Conservation (phyloP, 768 basidiomycete species). For the Auriscalpium orientale region DNA sequence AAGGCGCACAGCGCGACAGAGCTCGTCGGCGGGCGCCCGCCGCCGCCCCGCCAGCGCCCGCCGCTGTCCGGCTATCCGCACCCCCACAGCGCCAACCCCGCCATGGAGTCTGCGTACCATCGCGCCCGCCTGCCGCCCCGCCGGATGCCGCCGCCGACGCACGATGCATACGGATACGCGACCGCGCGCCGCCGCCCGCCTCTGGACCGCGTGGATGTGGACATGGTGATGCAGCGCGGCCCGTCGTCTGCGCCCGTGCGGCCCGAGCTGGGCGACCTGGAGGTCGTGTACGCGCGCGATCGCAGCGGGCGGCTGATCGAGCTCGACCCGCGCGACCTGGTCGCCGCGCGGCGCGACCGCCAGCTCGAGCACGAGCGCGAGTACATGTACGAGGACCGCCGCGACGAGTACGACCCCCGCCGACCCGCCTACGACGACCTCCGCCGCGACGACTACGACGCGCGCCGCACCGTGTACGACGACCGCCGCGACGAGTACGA, state of each 20-base stretch:
- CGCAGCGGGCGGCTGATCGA: neutral
- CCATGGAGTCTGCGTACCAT: neutral
- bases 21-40: neutral
- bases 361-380: neutral
- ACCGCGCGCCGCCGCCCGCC: too few species aligned
- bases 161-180: neutral
- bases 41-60: neutral
- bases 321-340: too few species aligned
- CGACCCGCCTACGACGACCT: too few species aligned
- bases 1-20: conserved; percentile 7
- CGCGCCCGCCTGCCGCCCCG: neutral
- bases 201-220: neutral
- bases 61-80: neutral
- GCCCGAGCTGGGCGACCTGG: neutral
- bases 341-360: neutral
- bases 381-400: neutral
- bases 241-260: neutral
- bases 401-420: neutral
- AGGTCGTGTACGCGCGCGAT: neutral
- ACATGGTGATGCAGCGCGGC: neutral
- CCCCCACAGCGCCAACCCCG: neutral
- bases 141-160: neutral
- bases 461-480: too few species aligned
- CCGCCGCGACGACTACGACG: too few species aligned
- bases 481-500: too few species aligned